These are phyloP conservation scores for Plantago elongata DNA, from an alignment of 257 asterid genomes.

Conservation along the genomic window DNA sequence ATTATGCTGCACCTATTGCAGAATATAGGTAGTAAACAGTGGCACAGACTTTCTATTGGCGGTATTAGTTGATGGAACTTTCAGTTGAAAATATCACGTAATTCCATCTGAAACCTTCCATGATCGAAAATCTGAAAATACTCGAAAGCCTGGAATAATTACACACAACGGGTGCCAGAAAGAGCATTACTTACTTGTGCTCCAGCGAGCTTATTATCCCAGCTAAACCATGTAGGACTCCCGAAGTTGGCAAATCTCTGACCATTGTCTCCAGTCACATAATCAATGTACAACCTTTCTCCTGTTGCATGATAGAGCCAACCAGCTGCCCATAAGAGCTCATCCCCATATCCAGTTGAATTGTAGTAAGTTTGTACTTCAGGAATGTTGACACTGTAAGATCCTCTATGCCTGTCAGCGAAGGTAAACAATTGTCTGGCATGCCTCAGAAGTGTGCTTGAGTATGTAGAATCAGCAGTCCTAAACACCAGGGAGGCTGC, in stretches of 20 bases:
- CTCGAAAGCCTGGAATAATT: background rate
- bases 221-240: constrained; percentile 83
- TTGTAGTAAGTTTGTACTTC: constrained; percentile 57
- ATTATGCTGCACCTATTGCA: too few species aligned
- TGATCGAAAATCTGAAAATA: too few species aligned
- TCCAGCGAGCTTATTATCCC: constrained; percentile 92
- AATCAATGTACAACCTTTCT: constrained; percentile 48
- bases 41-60: too few species aligned
- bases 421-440: constrained; percentile 61
- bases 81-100: too few species aligned
- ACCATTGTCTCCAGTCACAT: constrained; percentile 54
- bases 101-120: too few species aligned
- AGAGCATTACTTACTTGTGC: constrained; percentile 48
- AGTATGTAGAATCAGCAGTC: constrained; percentile 41
- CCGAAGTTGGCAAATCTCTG: constrained; percentile 62
- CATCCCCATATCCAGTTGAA: constrained; percentile 88
- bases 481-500: constrained; percentile 76
- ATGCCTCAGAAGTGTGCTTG: constrained; percentile 58
- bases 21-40: too few species aligned
- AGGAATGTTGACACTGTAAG: constrained; percentile 67
- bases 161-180: background rate
- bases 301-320: constrained; percentile 92
- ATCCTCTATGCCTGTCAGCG: constrained; percentile 56
- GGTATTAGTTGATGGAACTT: too few species aligned
- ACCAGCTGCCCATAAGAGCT: constrained; percentile 93